Conservation (phyloP, 2,329 filamentous ascomycete species). For the Cyphellophora europaea region DNA sequence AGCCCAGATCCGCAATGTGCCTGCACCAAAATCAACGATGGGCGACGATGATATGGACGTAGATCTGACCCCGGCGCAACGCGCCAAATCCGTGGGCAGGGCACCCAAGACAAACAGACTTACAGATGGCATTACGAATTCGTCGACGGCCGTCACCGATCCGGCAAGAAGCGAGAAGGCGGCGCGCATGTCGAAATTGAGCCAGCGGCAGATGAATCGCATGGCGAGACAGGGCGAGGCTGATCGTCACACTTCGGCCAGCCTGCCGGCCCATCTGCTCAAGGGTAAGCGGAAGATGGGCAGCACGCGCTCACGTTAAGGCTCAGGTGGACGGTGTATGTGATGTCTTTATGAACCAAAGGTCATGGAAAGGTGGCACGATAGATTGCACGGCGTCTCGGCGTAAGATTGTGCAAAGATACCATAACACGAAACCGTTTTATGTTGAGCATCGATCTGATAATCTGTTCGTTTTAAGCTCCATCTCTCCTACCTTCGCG, state of each 20-base stretch:
- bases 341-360: no score
- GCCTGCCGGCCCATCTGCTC: constrained; percentile 82
- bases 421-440: no score
- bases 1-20: constrained; percentile 53
- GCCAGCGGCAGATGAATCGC: constrained; percentile 97
- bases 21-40: constrained; percentile 55
- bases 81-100: constrained; percentile 41
- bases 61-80: constrained; percentile 23
- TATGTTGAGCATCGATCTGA: no score
- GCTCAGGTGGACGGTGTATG: no score
- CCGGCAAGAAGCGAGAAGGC: constrained; percentile 62
- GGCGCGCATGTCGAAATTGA: constrained; percentile 76
- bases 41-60: constrained; percentile 48
- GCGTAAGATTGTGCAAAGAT: no score
- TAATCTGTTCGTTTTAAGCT: no score
- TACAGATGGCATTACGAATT: constrained; percentile 51
- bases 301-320: constrained; percentile 68
- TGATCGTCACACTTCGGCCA: constrained; percentile 76
- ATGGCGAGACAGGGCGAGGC: constrained; percentile 96
- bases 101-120: constrained; percentile 56
- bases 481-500: no score
- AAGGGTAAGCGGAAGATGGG: constrained; percentile 89
- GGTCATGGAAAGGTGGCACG: no score
- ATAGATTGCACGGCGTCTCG: no score
- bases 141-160: constrained; percentile 67